Evolutionary conservation across 2,329 filamentous ascomycete species (phyloP).

Genomic region (Byssothecium circinans): DNA sequence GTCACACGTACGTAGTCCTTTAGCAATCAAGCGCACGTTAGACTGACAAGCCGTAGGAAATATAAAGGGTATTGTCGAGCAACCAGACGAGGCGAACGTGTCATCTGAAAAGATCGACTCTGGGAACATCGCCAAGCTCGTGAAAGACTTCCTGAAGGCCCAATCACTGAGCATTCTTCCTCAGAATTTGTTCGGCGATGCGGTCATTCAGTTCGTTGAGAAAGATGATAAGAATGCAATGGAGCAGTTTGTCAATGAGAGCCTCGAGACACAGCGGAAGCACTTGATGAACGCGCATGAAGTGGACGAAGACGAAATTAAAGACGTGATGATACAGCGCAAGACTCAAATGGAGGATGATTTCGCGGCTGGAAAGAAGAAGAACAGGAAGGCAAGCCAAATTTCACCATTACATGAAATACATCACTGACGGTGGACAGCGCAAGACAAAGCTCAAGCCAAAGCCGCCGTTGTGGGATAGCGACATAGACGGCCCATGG

Average conservation of each 20-base stretch:
- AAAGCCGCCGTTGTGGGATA: slow-evolving; percentile 81
- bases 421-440: slow-evolving; percentile 26
- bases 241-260: slow-evolving; percentile 53
- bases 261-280: slow-evolving; percentile 47
- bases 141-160: slow-evolving; percentile 81
- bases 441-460: slow-evolving; percentile 67
- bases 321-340: slow-evolving; percentile 72
- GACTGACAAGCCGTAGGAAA: slow-evolving; percentile 37
- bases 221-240: slow-evolving; percentile 95
- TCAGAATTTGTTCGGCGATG: slow-evolving; percentile 89
- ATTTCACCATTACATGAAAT: neutral
- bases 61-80: slow-evolving; percentile 56
- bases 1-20: slow-evolving; percentile 32
- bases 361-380: slow-evolving; percentile 67
- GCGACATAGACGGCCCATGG: slow-evolving; percentile 86
- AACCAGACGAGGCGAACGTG: slow-evolving; percentile 66
- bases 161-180: slow-evolving; percentile 92
- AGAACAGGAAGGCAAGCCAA: slow-evolving; percentile 42
- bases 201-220: slow-evolving; percentile 87
- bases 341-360: slow-evolving; percentile 69
- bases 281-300: slow-evolving; percentile 58
- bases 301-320: slow-evolving; percentile 69
- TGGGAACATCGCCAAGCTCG: slow-evolving; percentile 85
- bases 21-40: neutral
- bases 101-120: slow-evolving; percentile 67